Base-by-base conservation (phyloP, 495 filamentous ascomycete species). In the Trypethelium eluteriae region DNA sequence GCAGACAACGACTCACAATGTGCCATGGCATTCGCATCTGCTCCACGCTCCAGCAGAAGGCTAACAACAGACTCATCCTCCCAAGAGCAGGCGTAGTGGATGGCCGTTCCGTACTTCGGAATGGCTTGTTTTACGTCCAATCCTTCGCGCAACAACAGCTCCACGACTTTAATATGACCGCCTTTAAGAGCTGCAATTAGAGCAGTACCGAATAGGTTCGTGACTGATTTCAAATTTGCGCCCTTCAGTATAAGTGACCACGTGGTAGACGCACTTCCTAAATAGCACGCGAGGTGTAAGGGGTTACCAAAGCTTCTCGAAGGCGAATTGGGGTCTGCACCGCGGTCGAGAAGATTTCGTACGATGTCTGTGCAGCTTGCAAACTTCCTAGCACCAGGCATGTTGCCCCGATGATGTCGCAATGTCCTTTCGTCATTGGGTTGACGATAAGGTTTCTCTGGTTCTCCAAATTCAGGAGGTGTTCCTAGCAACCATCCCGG, bases 1-100 rank as follows among this genome's bases (percentile, higher is more conserved):
- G n/a, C n/a, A n/a, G n/a, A n/a, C n/a, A n/a, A n/a, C n/a, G n/a
- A n/a, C n/a, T n/a, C n/a, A n/a, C n/a, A n/a, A n/a, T n/a, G n/a
- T n/a, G n/a, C n/a, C n/a, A 12, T 62, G 64, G 36, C 5, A 62
- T 68, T 68, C 5, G 65, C 62, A 65, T 68, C 66, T 2, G 66
- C 66, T 11, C 66, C 66, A 16, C 6, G 4, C 3, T 64, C 66
- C 14, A 68, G 44, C 41, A 68, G 47, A 44, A 62, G 10, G 35
- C 62, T 9, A 3, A 39, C 64, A 12, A 12, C 12, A 12, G 39
- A 44, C 12, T 12, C 12, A 6, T 12, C 39, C 12, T 44, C 39
- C 39, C 12, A 5, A 12, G 39, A 44, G 39, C 39, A 44, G 5
- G 39, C 39, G 39, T 44, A 44, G 39, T 44, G 39, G 6, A 44